phyloP scores from a whole-genome alignment of 2,329 filamentous ascomycete genomes.

The Penicillium janthinellum region DNA sequence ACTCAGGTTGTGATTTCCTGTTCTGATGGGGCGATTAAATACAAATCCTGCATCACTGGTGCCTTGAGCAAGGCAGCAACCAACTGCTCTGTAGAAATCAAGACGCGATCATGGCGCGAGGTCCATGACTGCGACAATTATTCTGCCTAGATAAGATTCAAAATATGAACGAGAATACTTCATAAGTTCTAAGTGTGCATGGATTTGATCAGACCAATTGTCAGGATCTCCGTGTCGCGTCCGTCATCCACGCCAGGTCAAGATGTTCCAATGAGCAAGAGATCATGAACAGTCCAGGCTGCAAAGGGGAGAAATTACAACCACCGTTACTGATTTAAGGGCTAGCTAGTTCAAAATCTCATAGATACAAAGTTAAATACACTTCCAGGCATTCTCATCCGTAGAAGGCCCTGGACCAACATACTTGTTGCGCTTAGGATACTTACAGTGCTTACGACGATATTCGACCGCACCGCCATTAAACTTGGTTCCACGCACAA shows the following conservation, averaged over 20 bases:
- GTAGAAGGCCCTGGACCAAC: neutral
- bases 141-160: neutral
- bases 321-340: too few species aligned
- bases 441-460: constrained; percentile 49
- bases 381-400: constrained; percentile 2
- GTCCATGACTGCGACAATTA: neutral
- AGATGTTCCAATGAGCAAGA: too few species aligned
- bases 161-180: too few species aligned
- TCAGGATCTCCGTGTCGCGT: too few species aligned
- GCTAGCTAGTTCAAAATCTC: too few species aligned
- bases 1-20: too few species aligned
- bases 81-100: neutral
- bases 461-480: constrained; percentile 43
- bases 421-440: constrained; percentile 25
- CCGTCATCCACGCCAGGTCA: too few species aligned
- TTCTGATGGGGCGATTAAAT: neutral
- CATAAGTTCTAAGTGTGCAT: too few species aligned
- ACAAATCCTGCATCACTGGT: neutral
- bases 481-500: constrained; percentile 48
- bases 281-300: too few species aligned
- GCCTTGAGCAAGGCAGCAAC: neutral
- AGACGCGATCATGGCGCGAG: neutral
- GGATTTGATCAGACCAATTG: too few species aligned
- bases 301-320: too few species aligned
- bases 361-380: neutral